Evolutionary conservation across 805 yeast genomes (phyloP).

Genomic region (Hanseniaspora jakobsenii): DNA sequence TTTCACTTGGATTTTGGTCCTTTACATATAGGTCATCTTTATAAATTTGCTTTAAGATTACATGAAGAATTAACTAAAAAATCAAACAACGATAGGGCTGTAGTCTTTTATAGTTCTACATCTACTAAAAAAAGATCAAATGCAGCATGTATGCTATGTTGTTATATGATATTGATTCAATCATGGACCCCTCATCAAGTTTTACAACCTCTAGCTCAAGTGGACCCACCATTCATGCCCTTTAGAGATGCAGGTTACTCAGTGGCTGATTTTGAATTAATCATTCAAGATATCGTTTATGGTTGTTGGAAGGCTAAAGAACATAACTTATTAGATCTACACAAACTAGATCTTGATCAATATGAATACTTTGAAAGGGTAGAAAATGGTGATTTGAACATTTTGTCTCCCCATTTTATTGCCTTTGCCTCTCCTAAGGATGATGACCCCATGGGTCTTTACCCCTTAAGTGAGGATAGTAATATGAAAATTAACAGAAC

Average conservation of each 20-base stretch:
- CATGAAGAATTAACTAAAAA: conserved; percentile 86
- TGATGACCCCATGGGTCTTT: conserved; percentile 16
- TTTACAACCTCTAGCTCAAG: conserved; percentile 82
- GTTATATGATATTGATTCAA: conserved; percentile 90
- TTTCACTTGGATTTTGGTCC: conserved; percentile 97
- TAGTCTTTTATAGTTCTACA: conserved; percentile 78
- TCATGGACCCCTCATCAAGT: conserved; percentile 98
- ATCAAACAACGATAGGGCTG: conserved; percentile 72
- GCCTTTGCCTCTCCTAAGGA: conserved; percentile 92
- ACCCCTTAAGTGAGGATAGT: conserved; percentile 19
- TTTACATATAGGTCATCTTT: conserved; percentile 79
- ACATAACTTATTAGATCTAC: conserved; percentile 73
- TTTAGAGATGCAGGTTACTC: conserved; percentile 97
- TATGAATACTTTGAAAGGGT: conserved; percentile 91
- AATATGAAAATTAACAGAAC: conserved; percentile 47
- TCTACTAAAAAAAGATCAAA: conserved; percentile 75
- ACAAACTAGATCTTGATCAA: conserved; percentile 78
- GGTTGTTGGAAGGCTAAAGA: conserved; percentile 98
- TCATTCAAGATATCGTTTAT: conserved; percentile 89
- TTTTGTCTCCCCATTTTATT: conserved; percentile 80
- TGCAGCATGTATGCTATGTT: conserved; percentile 86
- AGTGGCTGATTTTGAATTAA: conserved; percentile 82
- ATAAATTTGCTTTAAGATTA: conserved; percentile 86
- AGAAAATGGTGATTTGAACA: conserved; percentile 93
- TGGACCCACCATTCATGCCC: conserved; percentile 85